Conservation (phyloP, 352 stramenopile genomes). For the Hyaloperonospora arabidopsidis region DNA sequence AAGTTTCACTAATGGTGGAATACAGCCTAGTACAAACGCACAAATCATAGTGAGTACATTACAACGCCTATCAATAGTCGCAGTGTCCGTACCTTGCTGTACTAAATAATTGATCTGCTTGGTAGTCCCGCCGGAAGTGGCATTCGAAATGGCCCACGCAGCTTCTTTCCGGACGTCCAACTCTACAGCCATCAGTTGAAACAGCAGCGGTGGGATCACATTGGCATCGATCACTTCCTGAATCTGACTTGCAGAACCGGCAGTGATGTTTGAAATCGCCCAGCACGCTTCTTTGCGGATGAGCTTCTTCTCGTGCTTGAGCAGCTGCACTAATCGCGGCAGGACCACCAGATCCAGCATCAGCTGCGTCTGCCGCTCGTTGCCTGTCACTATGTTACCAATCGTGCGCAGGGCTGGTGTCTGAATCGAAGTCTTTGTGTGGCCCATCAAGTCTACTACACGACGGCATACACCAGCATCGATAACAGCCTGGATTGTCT, state of each 20-base stretch:
- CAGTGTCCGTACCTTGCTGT: constrained; percentile 66
- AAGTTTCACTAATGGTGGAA: constrained; percentile 92
- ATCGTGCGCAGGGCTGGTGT: constrained; percentile 95
- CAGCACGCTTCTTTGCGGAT: constrained; percentile 82
- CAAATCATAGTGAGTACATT: not conserved
- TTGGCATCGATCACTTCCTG: constrained; percentile 74
- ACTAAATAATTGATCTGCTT: constrained; percentile 97
- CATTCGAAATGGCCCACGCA: constrained; percentile 80
- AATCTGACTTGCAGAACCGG: constrained; percentile 61
- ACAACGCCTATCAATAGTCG: not conserved
- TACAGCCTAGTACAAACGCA: constrained; percentile 70
- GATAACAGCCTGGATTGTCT: constrained; percentile 97
- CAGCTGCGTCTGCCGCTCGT: constrained; percentile 73
- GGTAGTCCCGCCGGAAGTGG: constrained; percentile 60
- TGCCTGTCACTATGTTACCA: constrained; percentile 97
- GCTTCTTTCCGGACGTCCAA: constrained; percentile 84
- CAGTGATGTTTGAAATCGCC: constrained; percentile 78
- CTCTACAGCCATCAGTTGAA: constrained; percentile 49
- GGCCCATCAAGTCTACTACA: constrained; percentile 93
- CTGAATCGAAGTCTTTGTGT: constrained; percentile 89
- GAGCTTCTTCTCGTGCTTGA: constrained; percentile 73
- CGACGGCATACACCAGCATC: constrained; percentile 91
- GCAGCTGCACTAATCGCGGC: constrained; percentile 44
- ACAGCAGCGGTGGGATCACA: constrained; percentile 59
- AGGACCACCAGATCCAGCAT: constrained; percentile 54